phyloP scores from a whole-genome alignment of 2,329 filamentous ascomycete genomes.

The Penicillium sp. region DNA sequence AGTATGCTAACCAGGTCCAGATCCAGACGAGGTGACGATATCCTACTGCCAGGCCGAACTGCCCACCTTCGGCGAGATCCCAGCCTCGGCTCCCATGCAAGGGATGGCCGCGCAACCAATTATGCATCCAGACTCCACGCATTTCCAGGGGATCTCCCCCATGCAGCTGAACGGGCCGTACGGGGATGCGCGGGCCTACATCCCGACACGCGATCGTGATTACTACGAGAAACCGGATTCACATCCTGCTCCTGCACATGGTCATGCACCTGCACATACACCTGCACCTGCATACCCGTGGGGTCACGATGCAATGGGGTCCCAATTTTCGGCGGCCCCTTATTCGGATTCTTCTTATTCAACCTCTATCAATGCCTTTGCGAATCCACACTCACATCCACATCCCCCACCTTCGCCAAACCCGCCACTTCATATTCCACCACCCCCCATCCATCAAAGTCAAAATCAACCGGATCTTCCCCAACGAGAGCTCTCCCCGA shows the following conservation, averaged over 20 bases:
- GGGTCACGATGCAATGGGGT: constrained; percentile 4
- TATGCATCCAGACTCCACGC: background rate
- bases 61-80: constrained; percentile 11
- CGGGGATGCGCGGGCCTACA: background rate
- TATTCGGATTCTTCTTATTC: constrained; percentile 12
- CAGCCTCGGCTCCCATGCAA: constrained; percentile 9
- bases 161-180: constrained; percentile 6
- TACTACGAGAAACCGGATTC: background rate
- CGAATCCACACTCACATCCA: background rate
- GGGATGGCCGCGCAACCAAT: constrained; percentile 1
- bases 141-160: constrained; percentile 1
- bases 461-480: background rate
- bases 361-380: constrained; percentile 2
- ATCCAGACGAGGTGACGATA: constrained; percentile 5
- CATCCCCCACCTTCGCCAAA: background rate
- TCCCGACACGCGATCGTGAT: background rate
- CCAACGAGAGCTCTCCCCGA: background rate
- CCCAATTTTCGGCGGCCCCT: background rate
- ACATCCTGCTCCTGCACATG: no score
- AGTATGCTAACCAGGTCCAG: constrained; percentile 3
- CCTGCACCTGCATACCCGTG: background rate
- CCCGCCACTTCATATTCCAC: background rate
- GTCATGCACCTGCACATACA: no score
- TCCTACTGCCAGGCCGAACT: constrained; percentile 3
- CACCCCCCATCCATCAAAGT: background rate